Percentiles rank a stretch among this genome's conserved stretches.
Evolutionary conservation across 352 stramenopile species (phyloP).

Genomic region (Elongisporangium anandrum): DNA sequence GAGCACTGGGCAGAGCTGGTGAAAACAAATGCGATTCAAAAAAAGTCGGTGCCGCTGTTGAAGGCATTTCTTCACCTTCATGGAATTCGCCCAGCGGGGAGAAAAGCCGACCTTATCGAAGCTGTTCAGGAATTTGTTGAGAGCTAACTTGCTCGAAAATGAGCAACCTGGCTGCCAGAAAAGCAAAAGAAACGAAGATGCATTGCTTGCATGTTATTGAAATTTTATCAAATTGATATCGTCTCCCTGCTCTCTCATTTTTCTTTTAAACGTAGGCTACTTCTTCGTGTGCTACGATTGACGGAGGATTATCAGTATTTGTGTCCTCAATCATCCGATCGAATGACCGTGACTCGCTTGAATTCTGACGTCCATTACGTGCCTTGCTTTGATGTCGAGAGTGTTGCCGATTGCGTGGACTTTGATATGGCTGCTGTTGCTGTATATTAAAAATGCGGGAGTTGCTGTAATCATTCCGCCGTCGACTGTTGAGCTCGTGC

Average conservation of each 20-base stretch:
- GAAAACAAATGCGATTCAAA: conserved; percentile 45
- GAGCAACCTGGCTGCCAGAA: neutral
- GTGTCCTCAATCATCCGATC: neutral
- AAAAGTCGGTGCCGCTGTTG: conserved; percentile 69
- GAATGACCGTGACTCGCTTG: neutral
- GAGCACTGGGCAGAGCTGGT: conserved; percentile 45
- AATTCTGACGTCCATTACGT: neutral
- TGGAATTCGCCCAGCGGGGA: conserved; percentile 28
- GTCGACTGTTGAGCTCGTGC: neutral
- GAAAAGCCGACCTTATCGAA: conserved; percentile 66
- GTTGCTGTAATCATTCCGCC: neutral
- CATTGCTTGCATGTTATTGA: neutral
- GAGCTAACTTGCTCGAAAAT: conserved; percentile 7
- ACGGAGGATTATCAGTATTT: neutral
- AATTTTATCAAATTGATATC: too few relatives aligned
- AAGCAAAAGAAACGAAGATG: neutral
- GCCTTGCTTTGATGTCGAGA: neutral
- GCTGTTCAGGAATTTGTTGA: conserved; percentile 41
- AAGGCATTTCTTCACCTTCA: conserved; percentile 64
- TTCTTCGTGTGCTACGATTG: neutral
- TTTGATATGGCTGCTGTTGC: neutral
- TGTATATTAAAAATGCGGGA: neutral
- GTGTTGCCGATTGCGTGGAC: neutral
- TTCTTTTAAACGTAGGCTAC: neutral
- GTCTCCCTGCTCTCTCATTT: neutral